A percentile compares a stretch with the other conserved stretches of the same genome.
These are phyloP conservation scores for Hapsidospora chrysogenum DNA, from an alignment of 495 filamentous ascomycete species.

Conservation along the genomic window DNA sequence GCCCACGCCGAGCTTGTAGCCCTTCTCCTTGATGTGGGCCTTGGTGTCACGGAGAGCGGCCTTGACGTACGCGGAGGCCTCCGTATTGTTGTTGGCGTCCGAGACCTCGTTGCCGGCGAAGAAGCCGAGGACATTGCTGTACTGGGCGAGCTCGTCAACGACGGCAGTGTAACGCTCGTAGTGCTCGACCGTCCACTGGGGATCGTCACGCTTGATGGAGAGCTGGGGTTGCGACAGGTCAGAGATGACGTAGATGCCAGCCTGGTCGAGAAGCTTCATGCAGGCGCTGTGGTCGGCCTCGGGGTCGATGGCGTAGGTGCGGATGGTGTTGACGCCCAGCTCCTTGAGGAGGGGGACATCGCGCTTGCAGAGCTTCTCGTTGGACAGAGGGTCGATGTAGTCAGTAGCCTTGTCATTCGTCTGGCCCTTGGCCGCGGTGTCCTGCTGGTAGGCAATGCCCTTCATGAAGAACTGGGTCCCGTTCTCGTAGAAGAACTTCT, in stretches of 20 bases:
- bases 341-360: conserved; percentile 69
- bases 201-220: conserved; percentile 71
- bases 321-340: conserved; percentile 76
- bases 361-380: conserved; percentile 50
- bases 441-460: conserved; percentile 76
- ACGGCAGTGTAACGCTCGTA: conserved; percentile 70
- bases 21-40: conserved; percentile 66
- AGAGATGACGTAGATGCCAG: conserved; percentile 86
- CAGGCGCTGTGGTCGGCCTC: conserved; percentile 60
- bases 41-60: conserved; percentile 92
- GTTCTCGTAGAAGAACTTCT: conserved; percentile 49
- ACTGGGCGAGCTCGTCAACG: conserved; percentile 60
- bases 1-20: conserved; percentile 76
- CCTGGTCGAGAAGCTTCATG: conserved; percentile 67
- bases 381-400: conserved; percentile 53
- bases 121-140: conserved; percentile 84
- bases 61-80: conserved; percentile 83
- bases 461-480: conserved; percentile 73
- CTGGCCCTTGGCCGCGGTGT: conserved; percentile 23
- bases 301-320: conserved; percentile 84
- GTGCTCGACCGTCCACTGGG: conserved; percentile 58
- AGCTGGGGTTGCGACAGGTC: conserved; percentile 64
- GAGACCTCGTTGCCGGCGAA: conserved; percentile 96
- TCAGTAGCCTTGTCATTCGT: conserved; percentile 16
- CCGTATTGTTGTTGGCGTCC: conserved; percentile 67